phyloP scores from a whole-genome alignment of 345 rosid species.

The Dovyalis caffra region DNA sequence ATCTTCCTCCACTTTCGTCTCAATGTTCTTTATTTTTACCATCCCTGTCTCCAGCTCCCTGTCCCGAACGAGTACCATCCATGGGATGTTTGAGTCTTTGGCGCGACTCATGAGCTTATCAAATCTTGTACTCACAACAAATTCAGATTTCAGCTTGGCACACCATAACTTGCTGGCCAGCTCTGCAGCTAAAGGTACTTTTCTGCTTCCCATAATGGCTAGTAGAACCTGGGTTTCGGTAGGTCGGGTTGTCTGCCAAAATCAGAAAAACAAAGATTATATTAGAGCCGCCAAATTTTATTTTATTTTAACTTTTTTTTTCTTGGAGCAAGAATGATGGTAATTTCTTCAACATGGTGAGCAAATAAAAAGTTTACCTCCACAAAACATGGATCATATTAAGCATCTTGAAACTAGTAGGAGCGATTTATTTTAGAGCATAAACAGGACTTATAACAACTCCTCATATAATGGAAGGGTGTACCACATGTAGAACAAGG shows the following conservation, averaged over 20 bases:
- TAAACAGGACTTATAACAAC: neutral
- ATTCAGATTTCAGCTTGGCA: slow-evolving; percentile 66
- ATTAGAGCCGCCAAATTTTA: neutral
- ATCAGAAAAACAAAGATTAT: neutral
- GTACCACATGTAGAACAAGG: neutral
- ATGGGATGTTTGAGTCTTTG: slow-evolving; percentile 46
- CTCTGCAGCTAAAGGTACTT: slow-evolving; percentile 54
- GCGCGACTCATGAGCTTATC: slow-evolving; percentile 58
- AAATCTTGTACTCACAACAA: slow-evolving; percentile 52
- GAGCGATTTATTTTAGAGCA: neutral
- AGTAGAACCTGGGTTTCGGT: slow-evolving; percentile 79
- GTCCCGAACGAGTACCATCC: slow-evolving; percentile 71
- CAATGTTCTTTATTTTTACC: slow-evolving; percentile 59
- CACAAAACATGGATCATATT: neutral
- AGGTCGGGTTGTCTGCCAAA: slow-evolving; percentile 54
- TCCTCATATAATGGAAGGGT: neutral
- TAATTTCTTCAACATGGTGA: neutral
- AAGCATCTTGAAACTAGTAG: neutral
- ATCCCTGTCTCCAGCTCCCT: slow-evolving; percentile 54
- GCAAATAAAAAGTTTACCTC: neutral
- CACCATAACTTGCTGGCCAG: slow-evolving; percentile 67
- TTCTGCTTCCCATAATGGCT: slow-evolving; percentile 49
- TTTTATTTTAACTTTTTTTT: too few species aligned
- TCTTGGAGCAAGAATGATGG: neutral
- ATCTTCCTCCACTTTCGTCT: slow-evolving; percentile 45